Conservation (phyloP, 805 yeast species). For the Spathaspora girioi region DNA sequence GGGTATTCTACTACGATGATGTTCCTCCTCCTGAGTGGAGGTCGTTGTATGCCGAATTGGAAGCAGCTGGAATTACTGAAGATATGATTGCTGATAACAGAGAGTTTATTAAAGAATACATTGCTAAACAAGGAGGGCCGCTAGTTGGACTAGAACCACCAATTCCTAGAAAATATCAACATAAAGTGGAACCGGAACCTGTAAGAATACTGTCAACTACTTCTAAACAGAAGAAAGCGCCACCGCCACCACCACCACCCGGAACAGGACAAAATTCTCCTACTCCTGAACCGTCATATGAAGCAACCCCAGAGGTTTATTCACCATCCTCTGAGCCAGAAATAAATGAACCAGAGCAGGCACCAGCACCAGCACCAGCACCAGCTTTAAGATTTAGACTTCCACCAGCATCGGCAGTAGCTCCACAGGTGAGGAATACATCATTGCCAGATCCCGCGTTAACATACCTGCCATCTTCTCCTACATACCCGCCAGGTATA, state of each 20-base stretch:
- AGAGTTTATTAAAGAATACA: conserved; percentile 76
- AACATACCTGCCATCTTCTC: not conserved
- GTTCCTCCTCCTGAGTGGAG: conserved; percentile 86
- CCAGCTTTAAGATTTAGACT: conserved; percentile 27
- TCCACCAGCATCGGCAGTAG: conserved; percentile 30
- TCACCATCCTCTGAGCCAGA: conserved; percentile 10
- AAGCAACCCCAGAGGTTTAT: conserved; percentile 2
- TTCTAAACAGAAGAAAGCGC: conserved; percentile 26
- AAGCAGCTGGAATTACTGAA: conserved; percentile 74
- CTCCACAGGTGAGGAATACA: conserved; percentile 25
- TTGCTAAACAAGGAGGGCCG: conserved; percentile 71
- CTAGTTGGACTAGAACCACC: conserved; percentile 85
- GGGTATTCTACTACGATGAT: conserved; percentile 68
- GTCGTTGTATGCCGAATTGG: conserved; percentile 66
- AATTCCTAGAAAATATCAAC: conserved; percentile 53
- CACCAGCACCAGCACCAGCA: conserved; percentile 6
- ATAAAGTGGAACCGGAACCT: conserved; percentile 13
- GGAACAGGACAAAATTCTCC: conserved; percentile 12
- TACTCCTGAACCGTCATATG: conserved; percentile 10
- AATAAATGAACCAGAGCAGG: conserved; percentile 1
- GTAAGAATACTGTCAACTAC: conserved; percentile 9
- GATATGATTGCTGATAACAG: conserved; percentile 87
- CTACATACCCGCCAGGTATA: not conserved
- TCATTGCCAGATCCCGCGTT: conserved; percentile 15
- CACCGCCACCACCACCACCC: conserved; percentile 41